Evolutionary conservation across 208 protist species (phyloP), one percentile per base, ranked within the genome.

Genomic region (Leishmania amazonensis): DNA sequence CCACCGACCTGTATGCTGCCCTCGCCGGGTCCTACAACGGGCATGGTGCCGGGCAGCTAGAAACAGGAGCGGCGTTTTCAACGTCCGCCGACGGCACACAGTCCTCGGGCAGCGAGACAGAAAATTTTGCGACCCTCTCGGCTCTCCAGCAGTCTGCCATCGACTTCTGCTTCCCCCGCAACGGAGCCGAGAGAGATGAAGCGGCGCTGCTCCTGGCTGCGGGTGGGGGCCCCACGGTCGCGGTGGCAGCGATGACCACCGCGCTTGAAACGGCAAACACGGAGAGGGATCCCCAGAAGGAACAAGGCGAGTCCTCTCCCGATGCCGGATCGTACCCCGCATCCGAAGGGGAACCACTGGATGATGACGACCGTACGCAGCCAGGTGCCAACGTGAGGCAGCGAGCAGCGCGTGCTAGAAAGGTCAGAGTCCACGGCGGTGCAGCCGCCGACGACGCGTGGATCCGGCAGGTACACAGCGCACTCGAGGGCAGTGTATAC

Each of bases 111-210:
- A 42, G 42, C 11, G 70, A 42, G 40, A 28, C 7, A 0, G 68
- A 17, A 5, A 75, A 64, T 1, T 84, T 76, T 49, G n/a, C 17
- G 6, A 71, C 49, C 1, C 64, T 85, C 13, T 76, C 79, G 3
- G 31, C 62, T 11, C 40, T 78, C 31, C 86, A 89, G 75, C 28
- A 73, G 45, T 28, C 84, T 35, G 81, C 86, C 3, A 62, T 89
- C 11, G 71, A 21, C 15, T 89, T 83, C 51, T 86, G 86, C 47
- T 85, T 89, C 15, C 73, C 73, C 31, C 45, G 47, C 51, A 57
- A 35, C 51, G 1, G 35, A 31, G 15, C 51, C 0, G 73, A 62
- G 47, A 62, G 31, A 3, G 51, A 24, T 7, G 73, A 42, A 62
- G 51, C 21, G 15, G 47, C 73, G 19, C 73, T 60, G 35, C 35